Evolutionary conservation across 2,329 filamentous ascomycete species (phyloP).

Genomic region (Parastagonospora avenae): DNA sequence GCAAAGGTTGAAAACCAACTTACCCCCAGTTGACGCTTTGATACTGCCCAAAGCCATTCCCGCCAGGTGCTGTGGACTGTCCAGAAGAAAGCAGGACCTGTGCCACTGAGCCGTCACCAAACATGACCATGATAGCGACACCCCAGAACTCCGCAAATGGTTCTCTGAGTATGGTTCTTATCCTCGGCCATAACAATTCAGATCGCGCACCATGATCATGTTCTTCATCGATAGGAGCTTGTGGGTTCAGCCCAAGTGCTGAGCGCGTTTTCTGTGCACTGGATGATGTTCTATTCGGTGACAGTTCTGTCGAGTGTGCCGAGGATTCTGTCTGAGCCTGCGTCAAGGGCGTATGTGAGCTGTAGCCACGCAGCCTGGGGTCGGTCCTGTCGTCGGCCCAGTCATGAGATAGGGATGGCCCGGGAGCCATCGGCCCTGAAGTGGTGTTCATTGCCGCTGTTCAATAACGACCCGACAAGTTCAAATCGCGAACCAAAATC

Average conservation of each 20-base stretch:
- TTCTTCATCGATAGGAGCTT: constrained; percentile 49
- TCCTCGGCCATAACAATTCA: constrained; percentile 46
- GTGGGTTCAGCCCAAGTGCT: constrained; percentile 46
- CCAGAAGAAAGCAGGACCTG: constrained; percentile 49
- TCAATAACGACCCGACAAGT: not conserved
- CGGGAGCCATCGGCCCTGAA: constrained; percentile 20
- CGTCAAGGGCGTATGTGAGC: constrained; percentile 16
- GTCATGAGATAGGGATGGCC: constrained; percentile 23
- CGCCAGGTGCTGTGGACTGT: constrained; percentile 48
- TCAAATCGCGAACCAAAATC: not conserved
- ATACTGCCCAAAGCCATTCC: constrained; percentile 50
- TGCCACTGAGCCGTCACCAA: constrained; percentile 52
- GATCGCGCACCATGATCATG: constrained; percentile 45
- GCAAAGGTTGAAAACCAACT: not conserved
- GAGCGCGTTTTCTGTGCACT: constrained; percentile 30
- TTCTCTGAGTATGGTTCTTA: constrained; percentile 47
- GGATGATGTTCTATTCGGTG: constrained; percentile 25
- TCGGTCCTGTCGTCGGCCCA: constrained; percentile 20
- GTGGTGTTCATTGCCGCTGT: constrained; percentile 7
- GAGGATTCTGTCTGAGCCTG: constrained; percentile 26
- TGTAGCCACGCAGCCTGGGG: constrained; percentile 10
- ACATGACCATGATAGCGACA: constrained; percentile 49
- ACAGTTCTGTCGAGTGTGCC: constrained; percentile 12
- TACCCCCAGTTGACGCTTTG: constrained; percentile 52
- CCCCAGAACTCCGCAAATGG: constrained; percentile 54